phyloP scores from a whole-genome alignment of 352 stramenopile genomes.

The Phytophthora pluvialis region DNA sequence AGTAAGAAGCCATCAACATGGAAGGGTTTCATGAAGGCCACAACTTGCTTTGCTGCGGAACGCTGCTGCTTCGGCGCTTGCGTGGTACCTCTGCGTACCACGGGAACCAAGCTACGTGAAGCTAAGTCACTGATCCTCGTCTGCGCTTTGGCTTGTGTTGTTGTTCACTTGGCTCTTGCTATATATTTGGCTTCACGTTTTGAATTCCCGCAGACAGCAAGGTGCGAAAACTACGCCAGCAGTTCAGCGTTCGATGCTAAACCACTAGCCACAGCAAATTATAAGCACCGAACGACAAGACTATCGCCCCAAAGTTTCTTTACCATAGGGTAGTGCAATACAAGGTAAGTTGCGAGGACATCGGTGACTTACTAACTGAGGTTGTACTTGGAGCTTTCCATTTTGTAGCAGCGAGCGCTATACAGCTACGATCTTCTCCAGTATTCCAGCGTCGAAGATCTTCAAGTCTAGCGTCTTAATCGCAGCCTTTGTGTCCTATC shows the following conservation, averaged over 20 bases:
- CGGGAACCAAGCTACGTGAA: conserved; percentile 11
- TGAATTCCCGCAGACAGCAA: too few relatives aligned
- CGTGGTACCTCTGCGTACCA: conserved; percentile 15
- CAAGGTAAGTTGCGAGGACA: neutral
- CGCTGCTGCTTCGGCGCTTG: conserved; percentile 12
- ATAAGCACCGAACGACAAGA: neutral
- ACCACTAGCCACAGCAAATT: neutral
- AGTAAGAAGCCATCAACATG: neutral
- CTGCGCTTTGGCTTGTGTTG: conserved; percentile 7
- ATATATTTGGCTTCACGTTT: too few relatives aligned
- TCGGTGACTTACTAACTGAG: neutral
- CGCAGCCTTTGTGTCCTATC: neutral
- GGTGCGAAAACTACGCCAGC: conserved; percentile 9
- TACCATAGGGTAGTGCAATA: neutral
- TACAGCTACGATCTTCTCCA: neutral
- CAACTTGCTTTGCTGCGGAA: conserved; percentile 18
- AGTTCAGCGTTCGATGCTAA: conserved; percentile 1
- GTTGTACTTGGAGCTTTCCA: conserved; percentile 4
- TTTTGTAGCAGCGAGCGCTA: conserved; percentile 1
- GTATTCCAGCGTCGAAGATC: conserved; percentile 8
- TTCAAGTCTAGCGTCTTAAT: conserved; percentile 2
- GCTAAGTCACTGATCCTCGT: conserved; percentile 1
- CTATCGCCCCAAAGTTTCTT: neutral
- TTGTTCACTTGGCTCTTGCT: conserved; percentile 12
- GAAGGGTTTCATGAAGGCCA: conserved; percentile 31